Evolutionary conservation across 345 rosid genomes (phyloP).

Genomic region (Salix exigua): DNA sequence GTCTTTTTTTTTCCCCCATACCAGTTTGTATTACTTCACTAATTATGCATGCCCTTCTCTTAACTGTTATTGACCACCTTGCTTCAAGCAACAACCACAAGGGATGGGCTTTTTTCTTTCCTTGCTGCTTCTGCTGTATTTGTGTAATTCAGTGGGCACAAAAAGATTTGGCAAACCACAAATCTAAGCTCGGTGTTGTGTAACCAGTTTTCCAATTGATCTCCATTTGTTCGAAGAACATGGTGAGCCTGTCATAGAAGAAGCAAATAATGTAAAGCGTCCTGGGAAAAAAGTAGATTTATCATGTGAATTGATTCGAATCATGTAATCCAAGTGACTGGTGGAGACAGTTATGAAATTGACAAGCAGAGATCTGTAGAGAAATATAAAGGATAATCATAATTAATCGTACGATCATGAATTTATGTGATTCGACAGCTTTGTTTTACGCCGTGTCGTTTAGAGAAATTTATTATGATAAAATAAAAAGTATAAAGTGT

Average conservation of each 20-base stretch:
- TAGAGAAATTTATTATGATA: no score
- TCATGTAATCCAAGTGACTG: neutral
- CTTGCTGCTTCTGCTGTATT: neutral
- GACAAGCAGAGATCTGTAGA: no score
- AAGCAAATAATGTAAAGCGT: neutral
- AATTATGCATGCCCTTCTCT: neutral
- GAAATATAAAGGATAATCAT: no score
- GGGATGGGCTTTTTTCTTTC: neutral
- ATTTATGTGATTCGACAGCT: no score
- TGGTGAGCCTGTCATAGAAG: slow-evolving; percentile 51
- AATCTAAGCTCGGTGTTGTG: neutral
- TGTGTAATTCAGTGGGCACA: neutral
- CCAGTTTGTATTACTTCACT: neutral
- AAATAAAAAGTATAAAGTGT: no score
- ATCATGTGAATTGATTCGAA: neutral
- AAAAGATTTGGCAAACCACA: neutral
- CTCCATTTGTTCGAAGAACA: slow-evolving; percentile 70
- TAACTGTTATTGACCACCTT: neutral
- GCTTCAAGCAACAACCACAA: neutral
- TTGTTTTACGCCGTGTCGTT: no score
- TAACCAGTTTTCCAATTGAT: neutral
- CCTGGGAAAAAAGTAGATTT: slow-evolving; percentile 16
- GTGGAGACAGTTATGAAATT: no score
- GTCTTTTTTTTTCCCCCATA: neutral
- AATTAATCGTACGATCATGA: no score